Base-by-base conservation (phyloP, 2,329 filamentous ascomycete species). In the Fusarium mundagurra region DNA sequence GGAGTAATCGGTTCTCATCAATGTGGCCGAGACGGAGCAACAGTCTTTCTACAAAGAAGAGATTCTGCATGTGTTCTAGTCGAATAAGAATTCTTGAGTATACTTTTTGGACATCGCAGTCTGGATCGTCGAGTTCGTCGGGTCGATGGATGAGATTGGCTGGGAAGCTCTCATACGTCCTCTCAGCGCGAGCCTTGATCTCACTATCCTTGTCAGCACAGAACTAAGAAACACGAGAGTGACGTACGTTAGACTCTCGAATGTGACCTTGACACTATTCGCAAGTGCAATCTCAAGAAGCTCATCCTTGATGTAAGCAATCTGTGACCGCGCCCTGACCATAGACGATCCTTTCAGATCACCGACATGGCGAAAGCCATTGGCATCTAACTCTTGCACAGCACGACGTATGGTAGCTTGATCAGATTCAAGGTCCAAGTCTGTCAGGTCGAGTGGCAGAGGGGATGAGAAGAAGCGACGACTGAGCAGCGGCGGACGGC, bases 21-120 rank as follows among this genome's bases (percentile, higher is more conserved):
- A 79, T 73, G 18, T 83, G 79, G 0, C 83, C 82, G 6, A 80
- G 78, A 24, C 87, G 88, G 29, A 88, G 82, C 14, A 91, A 80
- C 0, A 91, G 83, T 22, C 90, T 83, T 64, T 91, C 87, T 11
- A 91, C 81, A 16, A 92, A 85, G 65, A 92, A 91, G 6, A 88
- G 81, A 44, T 90, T 91, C 47, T 90, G 86, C 1, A 90, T 79
- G 51, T 88, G 85, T 29, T 87, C 84, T 6, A 90, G 82, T 6
- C 83, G 82, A 2, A 88, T 78, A 3, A 90, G 77, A 20, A 88
- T 83, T 5, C 86, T 81, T 10, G 82, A 81, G 59, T 87, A 87
- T 1, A 88, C 68, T 0, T 79, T 76, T 0, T 80, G 71, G 0
- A 81, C 67, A 9, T 81, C 71, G 2, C 80, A 44, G 2, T 79